Conservation (phyloP, 2,329 filamentous ascomycete species). For the Paecilomyces fulvus region DNA sequence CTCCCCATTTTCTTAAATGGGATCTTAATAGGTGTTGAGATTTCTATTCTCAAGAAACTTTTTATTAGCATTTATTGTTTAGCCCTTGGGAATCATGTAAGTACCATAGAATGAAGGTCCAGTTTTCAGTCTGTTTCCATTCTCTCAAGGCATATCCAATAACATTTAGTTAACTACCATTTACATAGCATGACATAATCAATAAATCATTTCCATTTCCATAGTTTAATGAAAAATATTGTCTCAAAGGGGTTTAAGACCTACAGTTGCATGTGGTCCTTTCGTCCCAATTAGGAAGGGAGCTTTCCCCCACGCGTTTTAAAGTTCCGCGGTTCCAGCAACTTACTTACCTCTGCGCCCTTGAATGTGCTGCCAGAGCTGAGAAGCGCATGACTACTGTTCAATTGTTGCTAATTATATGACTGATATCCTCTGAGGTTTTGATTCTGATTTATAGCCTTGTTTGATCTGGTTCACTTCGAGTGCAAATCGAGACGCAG, state of each 20-base stretch:
- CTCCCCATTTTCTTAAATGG: not conserved
- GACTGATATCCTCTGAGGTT: too few relatives aligned
- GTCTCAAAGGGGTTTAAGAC: too few relatives aligned
- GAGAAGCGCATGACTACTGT: too few relatives aligned
- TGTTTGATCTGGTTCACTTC: not conserved
- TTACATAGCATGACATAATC: too few relatives aligned
- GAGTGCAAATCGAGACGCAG: not conserved
- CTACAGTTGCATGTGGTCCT: not conserved
- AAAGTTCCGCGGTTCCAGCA: slow-evolving; percentile 1
- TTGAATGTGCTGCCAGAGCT: too few relatives aligned
- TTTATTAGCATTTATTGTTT: not conserved
- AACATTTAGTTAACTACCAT: too few relatives aligned
- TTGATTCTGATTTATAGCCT: not conserved
- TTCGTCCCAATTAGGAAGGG: not conserved
- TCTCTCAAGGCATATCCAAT: too few relatives aligned
- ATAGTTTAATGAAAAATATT: too few relatives aligned
- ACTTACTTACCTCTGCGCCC: slow-evolving; percentile 3
- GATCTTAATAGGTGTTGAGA: not conserved
- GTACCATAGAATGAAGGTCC: too few relatives aligned
- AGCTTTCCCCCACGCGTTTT: not conserved
- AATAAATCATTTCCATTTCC: too few relatives aligned
- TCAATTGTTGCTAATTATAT: not conserved
- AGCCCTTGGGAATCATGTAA: not conserved
- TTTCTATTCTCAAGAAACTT: not conserved
- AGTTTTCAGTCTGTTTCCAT: too few relatives aligned